Percentiles rank a stretch among this genome's conserved stretches.
phyloP scores from a whole-genome alignment of 306 rosid species.

The Acacia acuminata region DNA sequence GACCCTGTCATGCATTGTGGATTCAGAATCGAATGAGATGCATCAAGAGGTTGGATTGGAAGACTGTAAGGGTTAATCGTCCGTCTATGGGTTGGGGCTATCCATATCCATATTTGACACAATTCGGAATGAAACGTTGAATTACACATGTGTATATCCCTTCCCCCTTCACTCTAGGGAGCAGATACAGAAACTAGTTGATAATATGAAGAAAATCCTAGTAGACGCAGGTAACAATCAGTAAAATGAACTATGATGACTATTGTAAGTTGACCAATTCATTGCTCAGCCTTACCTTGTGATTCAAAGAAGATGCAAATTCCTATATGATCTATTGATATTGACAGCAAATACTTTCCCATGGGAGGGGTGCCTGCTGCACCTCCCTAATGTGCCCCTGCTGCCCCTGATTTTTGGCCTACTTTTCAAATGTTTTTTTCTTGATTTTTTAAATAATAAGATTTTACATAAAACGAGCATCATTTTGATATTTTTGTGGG shows the following conservation, averaged over 20 bases:
- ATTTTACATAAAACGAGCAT: no score
- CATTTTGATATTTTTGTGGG: no score
- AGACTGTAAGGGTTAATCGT: slow-evolving; percentile 77
- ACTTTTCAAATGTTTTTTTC: no score
- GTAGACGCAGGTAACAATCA: slow-evolving; percentile 44
- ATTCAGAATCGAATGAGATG: slow-evolving; percentile 32
- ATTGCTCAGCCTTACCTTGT: not conserved
- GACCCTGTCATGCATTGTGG: slow-evolving; percentile 59
- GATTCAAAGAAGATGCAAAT: slow-evolving; percentile 13
- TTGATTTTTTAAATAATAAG: no score
- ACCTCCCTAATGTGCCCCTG: no score
- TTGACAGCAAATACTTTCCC: not conserved
- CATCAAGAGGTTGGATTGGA: slow-evolving; percentile 59
- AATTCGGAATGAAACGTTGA: no score
- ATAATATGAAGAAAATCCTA: slow-evolving; percentile 72
- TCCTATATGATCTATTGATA: slow-evolving; percentile 11
- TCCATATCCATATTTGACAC: no score
- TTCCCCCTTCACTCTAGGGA: slow-evolving; percentile 77
- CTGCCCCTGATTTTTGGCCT: no score
- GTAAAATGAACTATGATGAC: slow-evolving; percentile 31
- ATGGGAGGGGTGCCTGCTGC: no score
- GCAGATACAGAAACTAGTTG: slow-evolving; percentile 65
- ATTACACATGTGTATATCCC: no score
- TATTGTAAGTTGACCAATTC: slow-evolving; percentile 2
- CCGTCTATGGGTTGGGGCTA: no score